Evolutionary conservation across 345 rosid genomes (phyloP).

Genomic region (Rhodomyrtus tomentosa): DNA sequence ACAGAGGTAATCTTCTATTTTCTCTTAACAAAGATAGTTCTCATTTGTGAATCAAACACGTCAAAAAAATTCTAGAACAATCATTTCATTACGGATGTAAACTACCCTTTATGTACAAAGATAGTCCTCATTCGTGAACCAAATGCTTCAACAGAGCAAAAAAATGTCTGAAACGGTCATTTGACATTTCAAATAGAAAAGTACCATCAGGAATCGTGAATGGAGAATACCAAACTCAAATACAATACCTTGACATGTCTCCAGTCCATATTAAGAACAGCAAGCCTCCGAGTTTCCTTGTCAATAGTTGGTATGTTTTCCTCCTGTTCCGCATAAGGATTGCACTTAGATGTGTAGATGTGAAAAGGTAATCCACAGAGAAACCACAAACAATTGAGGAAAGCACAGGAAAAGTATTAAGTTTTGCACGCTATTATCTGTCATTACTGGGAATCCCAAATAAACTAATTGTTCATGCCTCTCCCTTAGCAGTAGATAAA

Average conservation of each 20-base stretch:
- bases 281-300: constrained; percentile 71
- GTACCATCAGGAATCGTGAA: not conserved
- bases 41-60: not conserved
- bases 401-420: not conserved
- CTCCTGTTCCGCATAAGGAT: constrained; percentile 28
- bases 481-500: not conserved
- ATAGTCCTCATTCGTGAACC: not conserved
- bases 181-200: not conserved
- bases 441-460: not conserved
- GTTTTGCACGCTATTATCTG: not conserved
- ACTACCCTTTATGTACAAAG: not conserved
- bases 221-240: not conserved
- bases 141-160: not conserved
- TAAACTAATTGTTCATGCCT: not conserved
- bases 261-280: constrained; percentile 89
- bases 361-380: not conserved
- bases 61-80: not conserved
- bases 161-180: not conserved
- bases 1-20: not conserved
- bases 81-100: not conserved
- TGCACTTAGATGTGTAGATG: not conserved
- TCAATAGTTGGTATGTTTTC: constrained; percentile 50
- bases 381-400: not conserved
- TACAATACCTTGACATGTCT: constrained; percentile 61
- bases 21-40: not conserved